Conservation (phyloP, 169 alveolate species). For the Eimeria necatrix region DNA sequence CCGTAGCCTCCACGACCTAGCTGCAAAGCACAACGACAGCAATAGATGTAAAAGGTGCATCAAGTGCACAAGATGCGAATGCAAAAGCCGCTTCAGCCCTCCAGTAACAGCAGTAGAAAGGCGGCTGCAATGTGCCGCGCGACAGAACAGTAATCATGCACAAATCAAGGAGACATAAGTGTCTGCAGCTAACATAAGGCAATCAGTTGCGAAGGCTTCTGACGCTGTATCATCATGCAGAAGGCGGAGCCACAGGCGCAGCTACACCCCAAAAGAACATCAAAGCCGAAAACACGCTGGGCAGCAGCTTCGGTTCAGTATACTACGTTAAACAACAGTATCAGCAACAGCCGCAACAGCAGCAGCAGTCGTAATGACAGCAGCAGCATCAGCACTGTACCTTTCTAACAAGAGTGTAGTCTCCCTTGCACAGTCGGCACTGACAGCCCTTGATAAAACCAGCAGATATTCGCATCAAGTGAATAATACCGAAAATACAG, state of each 20-base stretch:
- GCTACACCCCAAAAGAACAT: neutral
- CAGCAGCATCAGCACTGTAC: slow-evolving; percentile 14
- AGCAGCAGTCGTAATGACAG: neutral
- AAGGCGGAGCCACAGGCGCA: neutral
- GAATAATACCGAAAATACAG: slow-evolving; percentile 28
- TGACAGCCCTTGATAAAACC: slow-evolving; percentile 51
- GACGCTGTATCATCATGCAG: neutral
- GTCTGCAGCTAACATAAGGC: too few species aligned
- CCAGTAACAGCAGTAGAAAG: too few species aligned
- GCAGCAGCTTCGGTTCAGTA: neutral
- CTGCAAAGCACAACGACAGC: slow-evolving; percentile 5
- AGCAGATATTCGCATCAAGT: neutral
- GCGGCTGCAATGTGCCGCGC: too few species aligned
- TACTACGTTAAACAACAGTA: neutral
- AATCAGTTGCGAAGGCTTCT: neutral
- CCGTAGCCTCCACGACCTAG: slow-evolving; percentile 81
- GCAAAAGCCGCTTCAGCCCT: too few species aligned
- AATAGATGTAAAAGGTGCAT: neutral
- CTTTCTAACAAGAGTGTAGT: slow-evolving; percentile 16
- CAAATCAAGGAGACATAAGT: too few species aligned
- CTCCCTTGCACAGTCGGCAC: slow-evolving; percentile 75
- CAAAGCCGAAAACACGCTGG: neutral
- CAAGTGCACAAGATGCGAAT: too few species aligned
- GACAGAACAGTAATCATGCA: too few species aligned
- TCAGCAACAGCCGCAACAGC: neutral